Conservation (phyloP, 2,329 filamentous ascomycete species). For the Alternaria sp. region DNA sequence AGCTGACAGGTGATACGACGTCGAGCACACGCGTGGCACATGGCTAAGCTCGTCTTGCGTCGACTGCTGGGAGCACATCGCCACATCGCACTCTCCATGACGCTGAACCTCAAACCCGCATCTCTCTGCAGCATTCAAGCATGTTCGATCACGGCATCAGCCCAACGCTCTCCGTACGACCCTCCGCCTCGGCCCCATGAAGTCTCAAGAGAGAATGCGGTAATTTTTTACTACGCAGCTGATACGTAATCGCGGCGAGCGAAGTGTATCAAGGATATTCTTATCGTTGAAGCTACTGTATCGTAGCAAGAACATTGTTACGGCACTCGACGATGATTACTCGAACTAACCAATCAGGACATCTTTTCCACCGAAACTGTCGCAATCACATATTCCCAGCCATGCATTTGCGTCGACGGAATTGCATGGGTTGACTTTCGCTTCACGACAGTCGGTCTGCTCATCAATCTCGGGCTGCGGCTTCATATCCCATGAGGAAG, state of each 20-base stretch:
- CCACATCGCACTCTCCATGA: neutral
- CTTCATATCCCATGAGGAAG: neutral
- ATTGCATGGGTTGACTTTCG: neutral
- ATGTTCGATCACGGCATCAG: neutral
- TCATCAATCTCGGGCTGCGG: neutral
- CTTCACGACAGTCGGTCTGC: constrained; percentile 4
- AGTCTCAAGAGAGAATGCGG: neutral
- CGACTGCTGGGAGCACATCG: neutral
- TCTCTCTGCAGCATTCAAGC: neutral
- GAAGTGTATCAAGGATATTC: neutral
- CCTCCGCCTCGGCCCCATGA: neutral
- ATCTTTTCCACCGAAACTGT: neutral
- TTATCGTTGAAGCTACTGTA: neutral
- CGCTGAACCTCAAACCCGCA: neutral
- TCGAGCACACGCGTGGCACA: neutral
- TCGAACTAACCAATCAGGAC: neutral
- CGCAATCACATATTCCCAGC: neutral
- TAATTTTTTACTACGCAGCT: neutral
- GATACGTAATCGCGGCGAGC: neutral
- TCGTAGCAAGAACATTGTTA: neutral
- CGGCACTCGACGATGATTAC: neutral
- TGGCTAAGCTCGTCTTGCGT: neutral
- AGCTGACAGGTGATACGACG: neutral
- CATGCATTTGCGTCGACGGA: neutral
- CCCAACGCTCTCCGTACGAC: neutral